These are phyloP conservation scores for Xylaria sp. DNA, from an alignment of 2,329 filamentous ascomycete genomes.

Conservation along the genomic window DNA sequence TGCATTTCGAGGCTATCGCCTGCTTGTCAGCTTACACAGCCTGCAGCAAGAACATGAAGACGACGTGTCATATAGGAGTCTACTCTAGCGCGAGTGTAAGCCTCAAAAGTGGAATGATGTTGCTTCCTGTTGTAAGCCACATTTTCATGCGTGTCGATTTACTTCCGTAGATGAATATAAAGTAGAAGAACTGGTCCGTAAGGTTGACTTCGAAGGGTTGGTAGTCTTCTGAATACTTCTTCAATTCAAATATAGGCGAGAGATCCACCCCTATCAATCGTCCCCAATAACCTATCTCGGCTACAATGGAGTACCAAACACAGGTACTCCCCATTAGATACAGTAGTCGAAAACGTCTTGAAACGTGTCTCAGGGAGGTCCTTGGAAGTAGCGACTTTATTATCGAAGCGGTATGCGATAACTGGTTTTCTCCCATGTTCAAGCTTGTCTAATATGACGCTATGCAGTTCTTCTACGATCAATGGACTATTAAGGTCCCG, in stretches of 20 bases:
- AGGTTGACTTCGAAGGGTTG: neutral
- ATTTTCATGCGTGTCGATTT: neutral
- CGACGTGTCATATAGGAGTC: neutral
- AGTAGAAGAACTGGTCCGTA: neutral
- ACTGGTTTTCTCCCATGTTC: neutral
- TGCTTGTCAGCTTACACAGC: slow-evolving; percentile 11
- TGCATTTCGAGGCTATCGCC: slow-evolving; percentile 3
- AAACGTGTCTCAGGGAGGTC: slow-evolving; percentile 5
- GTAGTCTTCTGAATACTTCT: neutral
- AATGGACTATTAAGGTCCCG: slow-evolving; percentile 1
- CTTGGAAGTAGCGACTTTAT: slow-evolving; percentile 9
- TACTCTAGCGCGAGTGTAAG: neutral
- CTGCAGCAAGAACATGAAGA: slow-evolving; percentile 3
- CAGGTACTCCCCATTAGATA: slow-evolving; percentile 26
- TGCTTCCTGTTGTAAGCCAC: neutral
- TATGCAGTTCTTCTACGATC: neutral
- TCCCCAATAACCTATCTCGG: neutral
- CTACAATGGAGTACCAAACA: slow-evolving; percentile 12
- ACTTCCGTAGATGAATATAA: neutral
- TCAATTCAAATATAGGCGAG: neutral
- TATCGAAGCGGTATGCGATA: slow-evolving; percentile 12
- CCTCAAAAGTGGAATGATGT: neutral
- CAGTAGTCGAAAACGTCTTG: slow-evolving; percentile 6
- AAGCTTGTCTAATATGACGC: neutral
- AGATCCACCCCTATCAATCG: neutral